Conservation (phyloP, 768 basidiomycete genomes). For the Mycena galericulata region DNA sequence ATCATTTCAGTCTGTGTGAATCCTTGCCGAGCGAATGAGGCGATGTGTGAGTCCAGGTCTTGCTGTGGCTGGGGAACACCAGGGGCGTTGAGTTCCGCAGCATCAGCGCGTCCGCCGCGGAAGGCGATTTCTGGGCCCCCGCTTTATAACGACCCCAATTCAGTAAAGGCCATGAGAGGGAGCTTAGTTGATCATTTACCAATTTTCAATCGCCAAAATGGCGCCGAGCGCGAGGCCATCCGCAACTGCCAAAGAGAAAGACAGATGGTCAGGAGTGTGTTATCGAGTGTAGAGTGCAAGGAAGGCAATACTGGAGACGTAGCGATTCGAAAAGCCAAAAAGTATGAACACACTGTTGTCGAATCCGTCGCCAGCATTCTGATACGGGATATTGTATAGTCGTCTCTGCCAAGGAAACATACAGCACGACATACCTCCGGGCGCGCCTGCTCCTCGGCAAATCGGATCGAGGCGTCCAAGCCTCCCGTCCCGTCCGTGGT, state of each 20-base stretch:
- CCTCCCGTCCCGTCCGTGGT: slow-evolving; percentile 1
- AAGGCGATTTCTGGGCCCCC: slow-evolving; percentile 24
- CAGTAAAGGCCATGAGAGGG: not conserved
- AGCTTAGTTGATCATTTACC: not conserved
- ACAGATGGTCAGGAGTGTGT: not conserved
- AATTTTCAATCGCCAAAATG: slow-evolving; percentile 18
- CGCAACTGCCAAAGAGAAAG: not conserved
- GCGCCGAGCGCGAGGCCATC: slow-evolving; percentile 2
- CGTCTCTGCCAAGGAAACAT: too few species aligned
- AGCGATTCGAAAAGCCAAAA: not conserved
- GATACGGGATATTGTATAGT: too few species aligned
- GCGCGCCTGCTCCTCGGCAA: slow-evolving; percentile 3
- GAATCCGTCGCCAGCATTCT: slow-evolving; percentile 15
- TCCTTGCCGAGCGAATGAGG: slow-evolving; percentile 14
- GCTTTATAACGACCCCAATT: not conserved
- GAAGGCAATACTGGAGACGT: slow-evolving; percentile 1
- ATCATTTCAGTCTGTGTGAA: slow-evolving; percentile 19
- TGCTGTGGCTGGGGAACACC: slow-evolving; percentile 19
- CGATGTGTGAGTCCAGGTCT: slow-evolving; percentile 6
- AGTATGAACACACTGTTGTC: not conserved
- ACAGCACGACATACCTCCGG: too few species aligned
- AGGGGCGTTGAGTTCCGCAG: not conserved
- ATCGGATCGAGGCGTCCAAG: slow-evolving; percentile 11
- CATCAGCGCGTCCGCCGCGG: slow-evolving; percentile 26
- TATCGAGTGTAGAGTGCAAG: not conserved